Percentiles rank a stretch among this genome's conserved stretches.
Conservation (phyloP, 2,329 filamentous ascomycete genomes). For the Cytospora paraplurivora region DNA sequence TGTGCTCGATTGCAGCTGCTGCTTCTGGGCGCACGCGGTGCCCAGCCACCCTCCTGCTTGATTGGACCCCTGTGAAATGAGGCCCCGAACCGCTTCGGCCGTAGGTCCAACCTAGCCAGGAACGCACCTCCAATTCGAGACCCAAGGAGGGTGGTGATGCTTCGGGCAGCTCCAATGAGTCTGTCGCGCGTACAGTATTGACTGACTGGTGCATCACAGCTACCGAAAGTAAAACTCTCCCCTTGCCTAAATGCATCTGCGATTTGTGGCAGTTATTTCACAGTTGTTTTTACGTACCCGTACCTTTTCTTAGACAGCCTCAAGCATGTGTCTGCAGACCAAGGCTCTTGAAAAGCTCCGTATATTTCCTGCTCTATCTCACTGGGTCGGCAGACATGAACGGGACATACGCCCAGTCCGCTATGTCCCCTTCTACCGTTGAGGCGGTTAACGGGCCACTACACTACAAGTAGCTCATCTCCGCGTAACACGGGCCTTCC, state of each 20-base stretch:
- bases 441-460: not conserved
- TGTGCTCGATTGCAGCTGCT: not conserved
- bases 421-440: not conserved
- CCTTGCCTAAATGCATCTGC: too few relatives aligned
- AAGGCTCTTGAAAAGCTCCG: too few relatives aligned
- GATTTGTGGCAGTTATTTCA: too few relatives aligned
- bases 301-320: too few relatives aligned
- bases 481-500: not conserved
- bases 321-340: too few relatives aligned
- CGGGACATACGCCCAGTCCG: not conserved
- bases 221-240: too few relatives aligned
- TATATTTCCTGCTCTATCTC: too few relatives aligned
- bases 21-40: not conserved
- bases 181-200: not conserved
- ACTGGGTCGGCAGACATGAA: too few relatives aligned
- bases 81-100: slow-evolving; percentile 14
- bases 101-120: not conserved
- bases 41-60: slow-evolving; percentile 13
- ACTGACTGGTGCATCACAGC: not conserved
- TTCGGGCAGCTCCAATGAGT: not conserved
- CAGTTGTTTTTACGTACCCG: too few relatives aligned
- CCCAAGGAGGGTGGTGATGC: not conserved
- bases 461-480: not conserved
- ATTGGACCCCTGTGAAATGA: slow-evolving; percentile 20
- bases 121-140: not conserved